Conservation (phyloP, 2,329 filamentous ascomycete genomes). For the Ceratocystis papillata region DNA sequence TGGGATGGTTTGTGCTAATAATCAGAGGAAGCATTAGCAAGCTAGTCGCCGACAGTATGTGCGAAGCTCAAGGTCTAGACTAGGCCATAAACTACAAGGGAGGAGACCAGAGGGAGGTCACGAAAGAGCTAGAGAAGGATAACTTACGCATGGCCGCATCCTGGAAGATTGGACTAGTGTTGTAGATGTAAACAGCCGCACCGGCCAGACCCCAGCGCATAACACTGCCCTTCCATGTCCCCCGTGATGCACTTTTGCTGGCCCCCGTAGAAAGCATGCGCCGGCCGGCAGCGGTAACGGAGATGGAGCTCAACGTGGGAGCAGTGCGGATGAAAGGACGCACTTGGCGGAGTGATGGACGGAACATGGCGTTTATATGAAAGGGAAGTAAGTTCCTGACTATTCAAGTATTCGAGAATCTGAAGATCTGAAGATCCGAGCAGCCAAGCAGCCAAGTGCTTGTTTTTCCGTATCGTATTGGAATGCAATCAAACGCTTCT, state of each 20-base stretch:
- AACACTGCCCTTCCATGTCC: constrained; percentile 69
- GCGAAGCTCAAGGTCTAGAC: neutral
- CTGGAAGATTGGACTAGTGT: constrained; percentile 76
- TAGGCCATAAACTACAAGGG: too few species aligned
- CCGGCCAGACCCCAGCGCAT: constrained; percentile 65
- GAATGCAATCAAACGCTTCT: too few species aligned
- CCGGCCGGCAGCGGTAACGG: constrained; percentile 28
- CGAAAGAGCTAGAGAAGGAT: neutral
- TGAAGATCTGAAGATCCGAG: too few species aligned
- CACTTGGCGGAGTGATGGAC: constrained; percentile 24
- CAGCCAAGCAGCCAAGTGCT: too few species aligned
- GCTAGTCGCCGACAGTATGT: neutral
- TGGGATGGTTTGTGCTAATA: constrained; percentile 19
- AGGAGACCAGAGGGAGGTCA: too few species aligned
- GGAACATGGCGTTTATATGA: constrained; percentile 21
- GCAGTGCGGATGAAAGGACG: constrained; percentile 14
- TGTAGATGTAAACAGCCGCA: constrained; percentile 83
- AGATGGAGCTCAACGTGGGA: neutral
- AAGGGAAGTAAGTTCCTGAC: neutral
- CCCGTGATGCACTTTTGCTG: constrained; percentile 48
- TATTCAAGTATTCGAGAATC: neutral
- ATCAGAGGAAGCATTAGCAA: neutral
- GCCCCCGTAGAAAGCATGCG: constrained; percentile 42
- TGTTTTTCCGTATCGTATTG: too few species aligned
- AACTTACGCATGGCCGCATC: constrained; percentile 60